These are phyloP conservation scores for Eucalyptus cladocalyx DNA, from an alignment of 345 rosid species.

Conservation along the genomic window DNA sequence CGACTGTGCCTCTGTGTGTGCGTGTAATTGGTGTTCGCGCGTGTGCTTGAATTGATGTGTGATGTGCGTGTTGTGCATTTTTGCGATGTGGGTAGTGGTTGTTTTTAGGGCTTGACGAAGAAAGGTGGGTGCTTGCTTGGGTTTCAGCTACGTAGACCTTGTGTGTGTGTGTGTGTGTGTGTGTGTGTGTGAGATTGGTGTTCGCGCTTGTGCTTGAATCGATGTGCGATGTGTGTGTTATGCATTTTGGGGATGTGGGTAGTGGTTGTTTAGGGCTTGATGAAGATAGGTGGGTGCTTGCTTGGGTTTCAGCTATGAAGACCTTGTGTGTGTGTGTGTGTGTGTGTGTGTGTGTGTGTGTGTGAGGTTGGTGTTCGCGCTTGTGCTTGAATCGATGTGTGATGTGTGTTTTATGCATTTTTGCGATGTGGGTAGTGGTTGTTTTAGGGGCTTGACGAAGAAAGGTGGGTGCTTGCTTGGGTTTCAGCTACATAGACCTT, in stretches of 20 bases:
- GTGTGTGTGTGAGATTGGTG: not conserved
- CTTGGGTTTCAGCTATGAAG: slow-evolving; percentile 60
- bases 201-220: not conserved
- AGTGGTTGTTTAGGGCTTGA: not conserved
- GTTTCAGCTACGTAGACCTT: slow-evolving; percentile 81
- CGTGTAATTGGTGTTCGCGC: not conserved
- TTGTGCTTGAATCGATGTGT: not conserved
- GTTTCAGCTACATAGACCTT: slow-evolving; percentile 70
- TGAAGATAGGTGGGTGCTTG: not conserved
- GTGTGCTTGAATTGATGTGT: not conserved
- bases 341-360: not conserved
- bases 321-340: slow-evolving; percentile 13
- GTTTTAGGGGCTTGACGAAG: not conserved
- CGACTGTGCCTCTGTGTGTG: not conserved
- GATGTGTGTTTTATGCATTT: not conserved
- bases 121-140: not conserved
- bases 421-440: not conserved
- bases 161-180: too few relatives aligned
- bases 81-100: not conserved
- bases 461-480: not conserved
- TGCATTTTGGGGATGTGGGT: not conserved
- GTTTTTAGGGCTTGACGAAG: not conserved
- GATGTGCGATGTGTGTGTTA: not conserved
- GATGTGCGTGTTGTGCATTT: not conserved
- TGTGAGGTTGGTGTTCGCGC: not conserved